phyloP scores from a whole-genome alignment of 331 rosid genomes.

The Pyracantha coccinea region DNA sequence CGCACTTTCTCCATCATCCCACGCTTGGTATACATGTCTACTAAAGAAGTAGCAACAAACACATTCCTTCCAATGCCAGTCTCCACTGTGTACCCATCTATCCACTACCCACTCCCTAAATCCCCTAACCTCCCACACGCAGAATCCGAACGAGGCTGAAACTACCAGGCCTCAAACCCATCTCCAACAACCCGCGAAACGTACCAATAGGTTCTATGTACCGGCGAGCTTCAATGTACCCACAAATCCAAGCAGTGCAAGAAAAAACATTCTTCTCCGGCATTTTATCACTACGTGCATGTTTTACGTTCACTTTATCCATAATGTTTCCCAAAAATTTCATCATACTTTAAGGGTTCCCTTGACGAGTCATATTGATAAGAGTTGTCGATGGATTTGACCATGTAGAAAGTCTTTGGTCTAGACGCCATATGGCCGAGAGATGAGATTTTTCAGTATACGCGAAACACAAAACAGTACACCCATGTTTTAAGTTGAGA shows the following conservation, averaged over 20 bases:
- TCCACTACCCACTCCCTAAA: slow-evolving; percentile 50
- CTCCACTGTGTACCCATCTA: slow-evolving; percentile 38
- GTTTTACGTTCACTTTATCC: no score
- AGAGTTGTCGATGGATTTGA: no score
- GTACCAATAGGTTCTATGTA: slow-evolving; percentile 36
- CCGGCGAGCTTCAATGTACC: slow-evolving; percentile 31
- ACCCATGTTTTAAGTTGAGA: no score
- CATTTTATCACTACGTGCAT: slow-evolving; percentile 1
- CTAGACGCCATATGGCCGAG: no score
- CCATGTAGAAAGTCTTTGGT: no score
- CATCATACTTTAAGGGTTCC: no score
- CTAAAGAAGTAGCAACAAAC: slow-evolving; percentile 59
- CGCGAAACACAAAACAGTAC: no score
- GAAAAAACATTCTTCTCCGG: slow-evolving; percentile 47
- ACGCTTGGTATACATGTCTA: slow-evolving; percentile 57
- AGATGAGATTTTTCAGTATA: no score
- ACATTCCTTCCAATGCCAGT: slow-evolving; percentile 36
- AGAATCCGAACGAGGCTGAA: slow-evolving; percentile 36
- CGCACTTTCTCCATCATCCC: slow-evolving; percentile 55
- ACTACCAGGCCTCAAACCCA: slow-evolving; percentile 57
- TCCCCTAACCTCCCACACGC: slow-evolving; percentile 52
- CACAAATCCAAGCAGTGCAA: slow-evolving; percentile 63
- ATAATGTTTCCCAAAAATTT: no score
- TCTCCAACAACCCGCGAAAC: slow-evolving; percentile 41
- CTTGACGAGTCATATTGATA: no score